phyloP scores from a whole-genome alignment of 2,329 filamentous ascomycete genomes.

The Penicillium crustosum region DNA sequence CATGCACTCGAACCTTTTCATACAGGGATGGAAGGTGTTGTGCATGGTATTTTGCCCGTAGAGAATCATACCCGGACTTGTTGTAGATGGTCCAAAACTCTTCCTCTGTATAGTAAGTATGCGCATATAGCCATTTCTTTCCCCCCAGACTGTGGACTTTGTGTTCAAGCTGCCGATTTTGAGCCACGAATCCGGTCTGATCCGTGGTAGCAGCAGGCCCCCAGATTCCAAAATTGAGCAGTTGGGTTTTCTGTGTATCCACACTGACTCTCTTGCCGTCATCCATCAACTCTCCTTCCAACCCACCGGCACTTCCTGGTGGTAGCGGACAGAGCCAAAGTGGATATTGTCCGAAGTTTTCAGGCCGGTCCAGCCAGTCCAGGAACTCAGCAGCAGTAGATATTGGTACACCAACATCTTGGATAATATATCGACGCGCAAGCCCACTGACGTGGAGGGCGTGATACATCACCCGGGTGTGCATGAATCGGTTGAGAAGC shows the following conservation, averaged over 20 bases:
- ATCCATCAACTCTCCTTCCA: conserved; percentile 1
- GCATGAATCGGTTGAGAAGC: conserved; percentile 60
- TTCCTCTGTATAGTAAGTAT: conserved; percentile 73
- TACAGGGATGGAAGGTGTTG: conserved; percentile 36
- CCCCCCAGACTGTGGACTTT: conserved; percentile 69
- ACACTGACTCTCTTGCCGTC: neutral
- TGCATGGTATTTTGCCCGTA: conserved; percentile 43
- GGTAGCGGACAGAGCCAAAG: conserved; percentile 58
- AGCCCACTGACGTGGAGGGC: conserved; percentile 61
- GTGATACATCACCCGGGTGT: conserved; percentile 62
- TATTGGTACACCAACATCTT: conserved; percentile 62
- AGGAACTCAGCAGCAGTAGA: conserved; percentile 53
- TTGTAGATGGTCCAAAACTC: conserved; percentile 49
- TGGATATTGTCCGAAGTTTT: conserved; percentile 52
- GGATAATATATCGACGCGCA: conserved; percentile 58
- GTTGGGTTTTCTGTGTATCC: neutral
- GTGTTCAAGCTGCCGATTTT: conserved; percentile 70
- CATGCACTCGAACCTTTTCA: conserved; percentile 36
- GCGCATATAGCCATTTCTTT: conserved; percentile 84
- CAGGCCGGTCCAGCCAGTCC: conserved; percentile 47
- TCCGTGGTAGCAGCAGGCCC: conserved; percentile 64
- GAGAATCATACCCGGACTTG: conserved; percentile 36
- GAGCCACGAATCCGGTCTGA: conserved; percentile 60
- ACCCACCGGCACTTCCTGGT: conserved; percentile 9
- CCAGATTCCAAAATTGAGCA: conserved; percentile 70